Conservation (phyloP, 2,329 filamentous ascomycete genomes). For the Biscogniauxia mediterranea region DNA sequence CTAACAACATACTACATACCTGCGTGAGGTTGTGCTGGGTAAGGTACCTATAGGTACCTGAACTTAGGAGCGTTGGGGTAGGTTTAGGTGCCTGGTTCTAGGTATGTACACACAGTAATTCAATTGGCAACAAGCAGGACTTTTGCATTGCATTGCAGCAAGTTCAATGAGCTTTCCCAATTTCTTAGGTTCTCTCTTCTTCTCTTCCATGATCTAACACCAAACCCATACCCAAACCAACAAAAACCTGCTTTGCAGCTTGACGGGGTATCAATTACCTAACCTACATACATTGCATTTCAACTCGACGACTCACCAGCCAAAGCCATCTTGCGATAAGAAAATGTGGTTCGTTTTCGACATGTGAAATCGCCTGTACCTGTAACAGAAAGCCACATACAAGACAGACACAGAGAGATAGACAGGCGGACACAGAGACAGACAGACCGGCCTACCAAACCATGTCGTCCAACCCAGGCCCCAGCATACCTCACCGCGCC, state of each 20-base stretch:
- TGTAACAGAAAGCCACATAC: conserved; percentile 3
- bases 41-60: not conserved
- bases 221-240: too few relatives aligned
- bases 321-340: not conserved
- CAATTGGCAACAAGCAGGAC: too few relatives aligned
- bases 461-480: conserved; percentile 46
- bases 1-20: too few relatives aligned
- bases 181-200: not conserved
- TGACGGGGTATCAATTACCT: too few relatives aligned
- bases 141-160: not conserved
- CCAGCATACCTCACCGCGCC: conserved; percentile 54
- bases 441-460: too few relatives aligned
- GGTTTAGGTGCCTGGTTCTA: too few relatives aligned
- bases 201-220: not conserved
- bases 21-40: too few relatives aligned
- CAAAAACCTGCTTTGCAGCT: too few relatives aligned
- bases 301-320: not conserved
- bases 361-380: conserved; percentile 8
- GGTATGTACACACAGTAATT: too few relatives aligned
- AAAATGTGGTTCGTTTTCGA: not conserved
- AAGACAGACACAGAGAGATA: not conserved
- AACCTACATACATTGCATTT: too few relatives aligned
- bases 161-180: not conserved
- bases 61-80: too few relatives aligned
- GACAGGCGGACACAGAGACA: too few relatives aligned